phyloP scores from a whole-genome alignment of 2,329 filamentous ascomycete genomes.

The Trichocomaceae sp. region DNA sequence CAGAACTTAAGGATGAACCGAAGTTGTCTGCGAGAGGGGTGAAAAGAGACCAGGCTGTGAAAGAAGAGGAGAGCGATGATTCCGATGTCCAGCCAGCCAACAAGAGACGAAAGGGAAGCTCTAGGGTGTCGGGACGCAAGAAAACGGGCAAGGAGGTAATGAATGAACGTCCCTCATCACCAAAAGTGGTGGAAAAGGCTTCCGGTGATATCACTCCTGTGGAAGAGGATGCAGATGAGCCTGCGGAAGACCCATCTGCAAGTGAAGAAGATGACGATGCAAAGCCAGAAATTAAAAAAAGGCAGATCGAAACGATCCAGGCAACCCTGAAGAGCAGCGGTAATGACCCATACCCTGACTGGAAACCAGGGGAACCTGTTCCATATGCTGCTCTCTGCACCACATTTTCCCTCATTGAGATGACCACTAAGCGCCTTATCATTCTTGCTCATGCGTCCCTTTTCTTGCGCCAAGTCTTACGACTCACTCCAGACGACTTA shows the following conservation, averaged over 20 bases:
- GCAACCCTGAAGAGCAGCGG: conserved; percentile 60
- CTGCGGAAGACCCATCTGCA: conserved; percentile 36
- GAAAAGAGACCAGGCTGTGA: conserved; percentile 36
- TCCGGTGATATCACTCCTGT: conserved; percentile 42
- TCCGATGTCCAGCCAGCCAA: conserved; percentile 55
- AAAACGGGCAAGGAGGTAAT: conserved; percentile 17
- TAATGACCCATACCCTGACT: conserved; percentile 89
- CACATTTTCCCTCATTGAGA: conserved; percentile 89
- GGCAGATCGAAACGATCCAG: conserved; percentile 74
- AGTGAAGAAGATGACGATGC: conserved; percentile 54
- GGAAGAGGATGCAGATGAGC: conserved; percentile 26
- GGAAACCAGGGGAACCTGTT: conserved; percentile 80
- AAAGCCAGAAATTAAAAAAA: conserved; percentile 64
- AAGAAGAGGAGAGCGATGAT: conserved; percentile 42
- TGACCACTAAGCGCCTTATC: conserved; percentile 83
- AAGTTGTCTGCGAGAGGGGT: conserved; percentile 19
- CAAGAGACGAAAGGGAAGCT: conserved; percentile 42
- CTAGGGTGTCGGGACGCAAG: conserved; percentile 23
- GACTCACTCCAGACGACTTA: conserved; percentile 80
- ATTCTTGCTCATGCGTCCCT: conserved; percentile 85
- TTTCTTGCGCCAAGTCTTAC: conserved; percentile 89
- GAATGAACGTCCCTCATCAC: conserved; percentile 19
- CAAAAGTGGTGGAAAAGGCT: conserved; percentile 30
- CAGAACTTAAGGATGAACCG: conserved; percentile 15
- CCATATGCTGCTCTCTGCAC: conserved; percentile 92